These are phyloP conservation scores for Cercospora zeae-maydis DNA, from an alignment of 2,329 filamentous ascomycete species.

Conservation along the genomic window DNA sequence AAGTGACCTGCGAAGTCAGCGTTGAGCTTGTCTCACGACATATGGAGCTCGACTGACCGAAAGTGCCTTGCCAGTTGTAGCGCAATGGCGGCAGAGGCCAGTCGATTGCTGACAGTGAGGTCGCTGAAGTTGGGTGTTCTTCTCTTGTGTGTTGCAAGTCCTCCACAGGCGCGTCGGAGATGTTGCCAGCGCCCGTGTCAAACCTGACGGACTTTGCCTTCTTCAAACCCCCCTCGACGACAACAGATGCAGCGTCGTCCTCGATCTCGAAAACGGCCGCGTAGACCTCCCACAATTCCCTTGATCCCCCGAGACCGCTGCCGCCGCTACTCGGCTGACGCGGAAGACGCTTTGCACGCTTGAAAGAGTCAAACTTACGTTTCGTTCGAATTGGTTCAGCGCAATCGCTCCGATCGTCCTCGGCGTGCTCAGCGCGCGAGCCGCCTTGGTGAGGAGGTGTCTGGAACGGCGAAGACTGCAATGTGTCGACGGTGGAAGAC, in stretches of 20 bases:
- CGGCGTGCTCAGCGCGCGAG: constrained; percentile 11
- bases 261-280: constrained; percentile 30
- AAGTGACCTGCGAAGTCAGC: constrained; percentile 26
- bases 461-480: constrained; percentile 27
- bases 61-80: constrained; percentile 29
- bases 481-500: constrained; percentile 26
- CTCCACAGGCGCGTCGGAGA: not conserved
- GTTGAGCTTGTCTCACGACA: not conserved
- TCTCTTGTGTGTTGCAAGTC: not conserved
- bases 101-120: constrained; percentile 30
- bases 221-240: not conserved
- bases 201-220: constrained; percentile 11
- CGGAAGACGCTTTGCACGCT: constrained; percentile 33
- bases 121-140: constrained; percentile 21
- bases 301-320: constrained; percentile 7
- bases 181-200: not conserved
- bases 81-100: constrained; percentile 31
- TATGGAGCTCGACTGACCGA: constrained; percentile 24
- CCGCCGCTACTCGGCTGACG: constrained; percentile 17
- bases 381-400: constrained; percentile 26
- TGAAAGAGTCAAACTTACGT: constrained; percentile 32
- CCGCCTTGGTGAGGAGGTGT: constrained; percentile 20
- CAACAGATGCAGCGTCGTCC: not conserved
- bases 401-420: constrained; percentile 5
- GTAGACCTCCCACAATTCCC: constrained; percentile 33